Base-by-base conservation (phyloP, 176 grass and related monocot species). In the Triticum dicoccoides region DNA sequence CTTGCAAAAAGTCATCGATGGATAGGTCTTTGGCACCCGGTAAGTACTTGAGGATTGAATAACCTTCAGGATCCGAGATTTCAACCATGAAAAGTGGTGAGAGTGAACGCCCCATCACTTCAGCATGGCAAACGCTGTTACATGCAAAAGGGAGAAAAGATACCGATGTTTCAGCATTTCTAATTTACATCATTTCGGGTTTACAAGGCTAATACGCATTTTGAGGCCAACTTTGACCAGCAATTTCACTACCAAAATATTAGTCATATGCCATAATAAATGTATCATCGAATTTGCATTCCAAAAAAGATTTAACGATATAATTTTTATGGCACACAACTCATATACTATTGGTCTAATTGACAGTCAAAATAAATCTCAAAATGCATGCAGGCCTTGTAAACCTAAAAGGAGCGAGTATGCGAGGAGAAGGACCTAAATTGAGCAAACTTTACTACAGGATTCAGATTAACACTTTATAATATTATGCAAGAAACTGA, bases 81-180 rank as follows among this genome's bases (percentile, higher is more conserved):
- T 96, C 90, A 76, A 92, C 72, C 75, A 69, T 93, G 73, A 96
- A 87, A 58, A 76, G 69, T 58, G 92, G 92, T 25, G 89, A 94
- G 27, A 96, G 82, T 0, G 88, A 85, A 34, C 87, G 87, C n/a
- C 97, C 97, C 13, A 86, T 78, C 76, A 96, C 92, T 93, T 99
- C 42, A 32, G 86, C 92, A 90, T 96, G 94, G 78, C 92, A 87
- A 45, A 96, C 62, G 63, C 97, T 99, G 80, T 74, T 29, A 66
- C 68, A 85, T 13, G 86, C 29, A 90, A 88, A 86, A 87, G 37
- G 12, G 23, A 3, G 15, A 27, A 8, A 51, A 49, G 15, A 51
- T 25, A 47, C 1, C 5, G 18, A 24, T 75, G 23, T 51, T 76
- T 76, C 72, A 76, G 44, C 24, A 51, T 76, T 18, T 59, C 7